Percentiles rank a stretch among this genome's conserved stretches.
Evolutionary conservation across 2,329 filamentous ascomycete genomes (phyloP).

Genomic region (Monilinia fructicola): DNA sequence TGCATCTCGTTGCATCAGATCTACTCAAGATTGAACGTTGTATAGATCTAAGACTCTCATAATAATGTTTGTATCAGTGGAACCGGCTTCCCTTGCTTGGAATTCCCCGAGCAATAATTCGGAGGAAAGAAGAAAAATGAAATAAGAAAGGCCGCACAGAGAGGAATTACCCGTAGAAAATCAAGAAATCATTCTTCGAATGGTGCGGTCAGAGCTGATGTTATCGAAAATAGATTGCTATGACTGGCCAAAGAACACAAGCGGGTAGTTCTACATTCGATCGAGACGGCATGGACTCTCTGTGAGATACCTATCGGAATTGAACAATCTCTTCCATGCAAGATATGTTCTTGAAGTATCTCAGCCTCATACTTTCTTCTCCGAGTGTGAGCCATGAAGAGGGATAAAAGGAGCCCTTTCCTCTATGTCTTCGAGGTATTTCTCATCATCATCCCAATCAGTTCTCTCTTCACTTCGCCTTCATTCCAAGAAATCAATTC

Average conservation of each 20-base stretch:
- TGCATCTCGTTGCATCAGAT: slow-evolving; percentile 19
- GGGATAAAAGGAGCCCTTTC: slow-evolving; percentile 21
- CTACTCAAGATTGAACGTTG: slow-evolving; percentile 8
- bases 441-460: slow-evolving; percentile 15
- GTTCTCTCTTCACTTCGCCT: slow-evolving; percentile 5
- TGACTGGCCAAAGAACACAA: slow-evolving; percentile 21
- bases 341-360: slow-evolving; percentile 11
- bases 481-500: neutral
- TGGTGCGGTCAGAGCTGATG: slow-evolving; percentile 20
- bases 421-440: slow-evolving; percentile 17
- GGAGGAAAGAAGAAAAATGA: slow-evolving; percentile 8
- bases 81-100: slow-evolving; percentile 20
- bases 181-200: slow-evolving; percentile 3
- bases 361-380: slow-evolving; percentile 23
- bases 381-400: slow-evolving; percentile 15
- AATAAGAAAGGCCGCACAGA: slow-evolving; percentile 8
- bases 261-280: slow-evolving; percentile 13
- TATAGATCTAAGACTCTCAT: slow-evolving; percentile 20
- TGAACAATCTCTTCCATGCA: slow-evolving; percentile 7
- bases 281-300: slow-evolving; percentile 4
- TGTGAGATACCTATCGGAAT: slow-evolving; percentile 19
- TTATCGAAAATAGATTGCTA: slow-evolving; percentile 22
- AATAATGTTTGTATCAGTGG: slow-evolving; percentile 17
- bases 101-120: slow-evolving; percentile 15
- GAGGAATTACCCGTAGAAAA: slow-evolving; percentile 21